Evolutionary conservation across 768 basidiomycete species (phyloP).

Genomic region (Crepidotus variabilis): DNA sequence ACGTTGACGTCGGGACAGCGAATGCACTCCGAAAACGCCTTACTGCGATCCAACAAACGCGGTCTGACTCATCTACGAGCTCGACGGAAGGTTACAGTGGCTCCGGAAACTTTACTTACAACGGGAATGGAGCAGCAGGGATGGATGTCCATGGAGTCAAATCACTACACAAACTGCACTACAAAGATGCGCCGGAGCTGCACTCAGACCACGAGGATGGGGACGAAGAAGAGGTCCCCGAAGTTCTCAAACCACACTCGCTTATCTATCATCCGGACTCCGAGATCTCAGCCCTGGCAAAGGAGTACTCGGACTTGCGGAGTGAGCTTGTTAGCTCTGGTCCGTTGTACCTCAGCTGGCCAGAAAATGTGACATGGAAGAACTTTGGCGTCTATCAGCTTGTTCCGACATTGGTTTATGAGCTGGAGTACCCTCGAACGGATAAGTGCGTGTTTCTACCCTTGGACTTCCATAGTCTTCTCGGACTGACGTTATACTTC

Average conservation of each 20-base stretch:
- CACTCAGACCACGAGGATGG: constrained; percentile 7
- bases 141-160: constrained; percentile 6
- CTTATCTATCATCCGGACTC: constrained; percentile 65
- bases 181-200: constrained; percentile 5
- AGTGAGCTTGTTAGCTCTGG: constrained; percentile 75
- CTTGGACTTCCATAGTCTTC: background rate
- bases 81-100: background rate
- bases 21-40: constrained; percentile 57
- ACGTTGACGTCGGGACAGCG: constrained; percentile 50
- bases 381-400: constrained; percentile 86
- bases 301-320: constrained; percentile 71
- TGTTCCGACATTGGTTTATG: constrained; percentile 92
- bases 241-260: constrained; percentile 32
- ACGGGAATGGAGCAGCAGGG: constrained; percentile 3
- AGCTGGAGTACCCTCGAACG: constrained; percentile 93
- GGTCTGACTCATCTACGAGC: constrained; percentile 6
- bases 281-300: constrained; percentile 64
- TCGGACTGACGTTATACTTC: no score
- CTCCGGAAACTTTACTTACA: background rate
- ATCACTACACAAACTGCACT: constrained; percentile 9
- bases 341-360: constrained; percentile 67
- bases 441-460: constrained; percentile 48
- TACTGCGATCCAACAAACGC: constrained; percentile 26
- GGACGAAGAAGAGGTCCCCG: constrained; percentile 11
- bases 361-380: constrained; percentile 75